A percentile compares a stretch with the other conserved stretches of the same genome.
phyloP scores from a whole-genome alignment of 805 yeast species.

The Hanseniaspora meyeri region DNA sequence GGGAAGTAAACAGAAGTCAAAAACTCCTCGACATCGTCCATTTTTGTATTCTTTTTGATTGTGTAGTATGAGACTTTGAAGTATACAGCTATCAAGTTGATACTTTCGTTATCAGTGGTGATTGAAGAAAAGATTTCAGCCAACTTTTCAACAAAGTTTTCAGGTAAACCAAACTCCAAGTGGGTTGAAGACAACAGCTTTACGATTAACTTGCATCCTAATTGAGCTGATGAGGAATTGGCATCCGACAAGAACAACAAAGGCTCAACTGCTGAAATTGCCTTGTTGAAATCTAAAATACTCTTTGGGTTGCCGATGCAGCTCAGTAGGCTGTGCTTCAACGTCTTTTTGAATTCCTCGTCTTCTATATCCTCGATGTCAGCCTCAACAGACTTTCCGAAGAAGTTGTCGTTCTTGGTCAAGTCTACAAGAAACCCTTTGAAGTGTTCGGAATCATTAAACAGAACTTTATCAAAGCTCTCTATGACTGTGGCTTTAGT shows the following conservation, averaged over 20 bases:
- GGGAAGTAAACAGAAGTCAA: constrained; percentile 6
- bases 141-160: background rate
- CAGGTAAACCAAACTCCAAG: constrained; percentile 2
- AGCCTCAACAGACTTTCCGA: background rate
- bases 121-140: background rate
- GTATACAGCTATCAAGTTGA: background rate
- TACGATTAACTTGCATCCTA: background rate
- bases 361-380: constrained; percentile 2
- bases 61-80: constrained; percentile 3
- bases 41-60: background rate
- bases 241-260: constrained; percentile 1
- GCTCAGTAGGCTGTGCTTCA: background rate
- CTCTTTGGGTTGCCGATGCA: background rate
- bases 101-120: constrained; percentile 4
- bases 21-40: constrained; percentile 2
- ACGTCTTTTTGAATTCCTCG: background rate
- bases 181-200: constrained; percentile 1
- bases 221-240: background rate
- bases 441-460: constrained; percentile 10
- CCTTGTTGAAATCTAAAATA: constrained; percentile 4
- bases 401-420: background rate
- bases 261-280: constrained; percentile 3
- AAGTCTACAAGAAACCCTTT: constrained; percentile 5
- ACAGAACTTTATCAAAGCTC: constrained; percentile 4
- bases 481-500: constrained; percentile 3